Evolutionary conservation across 768 basidiomycete genomes (phyloP), one percentile per base, ranked within the genome.

Genomic region (Collybia sp.): DNA sequence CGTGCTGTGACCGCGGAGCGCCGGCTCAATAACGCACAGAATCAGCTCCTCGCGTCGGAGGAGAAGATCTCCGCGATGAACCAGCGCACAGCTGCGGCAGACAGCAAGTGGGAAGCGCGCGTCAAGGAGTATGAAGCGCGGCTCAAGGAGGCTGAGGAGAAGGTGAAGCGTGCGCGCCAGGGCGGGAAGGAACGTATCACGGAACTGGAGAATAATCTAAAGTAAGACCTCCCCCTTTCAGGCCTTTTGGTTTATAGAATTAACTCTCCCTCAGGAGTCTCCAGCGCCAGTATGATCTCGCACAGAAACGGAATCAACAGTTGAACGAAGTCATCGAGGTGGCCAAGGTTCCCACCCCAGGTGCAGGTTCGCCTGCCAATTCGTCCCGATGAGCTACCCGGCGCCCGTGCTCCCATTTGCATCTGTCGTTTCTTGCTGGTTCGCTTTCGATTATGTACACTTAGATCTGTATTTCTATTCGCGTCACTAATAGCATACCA

Each of bases 71-170:
- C 85, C 1, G 63, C 70, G 34, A 75, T 88, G 65, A 86, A 85
- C 53, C 75, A 82, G 66, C 87, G 83, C 71, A 87, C 76, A 32
- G 69, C 73, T 0, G 71, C 69, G 0, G 86, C 88, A 0, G 93
- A 96, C 54, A 70, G 68, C 43, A 95, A 94, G 64, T 98, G 94
- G 93, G 93, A 94, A 57, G 90, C 86, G 0, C 74, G 94, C n/a
- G 89, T 98, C 38, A 86, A 84, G 63, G 94, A 98, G 65, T 93
- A 94, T 56, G 92, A 96, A 66, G 61, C 79, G 12, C 69, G 88
- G 13, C 59, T 93, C 51, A 84, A 83, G 62, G 81, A 83, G 0
- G 90, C 90, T 0, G 91, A 93, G 57, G 94, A 98, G 72, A 84
- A 83, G 60, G 82, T 92, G 53, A 97, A 97, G 75, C 75, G 91